Conservation (phyloP, 2,329 filamentous ascomycete genomes). For the Alternaria arborescens region DNA sequence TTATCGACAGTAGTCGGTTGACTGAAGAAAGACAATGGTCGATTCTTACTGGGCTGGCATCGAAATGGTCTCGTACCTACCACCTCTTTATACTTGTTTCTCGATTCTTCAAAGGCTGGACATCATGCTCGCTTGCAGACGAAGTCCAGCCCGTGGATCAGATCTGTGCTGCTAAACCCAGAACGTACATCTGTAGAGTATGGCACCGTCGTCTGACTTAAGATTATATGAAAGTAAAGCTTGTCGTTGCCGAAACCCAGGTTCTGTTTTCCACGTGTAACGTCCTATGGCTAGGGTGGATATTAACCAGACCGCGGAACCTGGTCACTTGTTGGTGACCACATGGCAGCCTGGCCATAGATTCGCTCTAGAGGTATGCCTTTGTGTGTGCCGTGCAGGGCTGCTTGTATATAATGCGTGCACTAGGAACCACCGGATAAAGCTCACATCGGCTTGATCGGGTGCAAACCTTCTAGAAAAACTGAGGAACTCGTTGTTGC, state of each 20-base stretch:
- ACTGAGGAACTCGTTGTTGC: not conserved
- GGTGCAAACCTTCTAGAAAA: not conserved
- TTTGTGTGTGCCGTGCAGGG: not conserved
- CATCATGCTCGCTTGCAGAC: slow-evolving; percentile 1
- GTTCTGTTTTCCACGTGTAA: slow-evolving; percentile 6
- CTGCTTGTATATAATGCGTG: slow-evolving; percentile 8
- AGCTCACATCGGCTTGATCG: not conserved
- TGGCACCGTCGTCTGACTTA: slow-evolving; percentile 15
- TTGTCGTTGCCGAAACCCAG: slow-evolving; percentile 15
- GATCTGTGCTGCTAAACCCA: not conserved
- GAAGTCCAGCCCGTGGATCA: not conserved
- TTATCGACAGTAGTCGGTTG: not conserved
- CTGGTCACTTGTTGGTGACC: slow-evolving; percentile 5
- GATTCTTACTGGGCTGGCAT: not conserved
- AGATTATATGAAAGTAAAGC: slow-evolving; percentile 17
- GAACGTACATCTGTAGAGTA: not conserved
- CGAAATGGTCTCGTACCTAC: not conserved
- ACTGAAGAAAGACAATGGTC: not conserved
- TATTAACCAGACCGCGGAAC: slow-evolving; percentile 9
- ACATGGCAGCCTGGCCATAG: not conserved
- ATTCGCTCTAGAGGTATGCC: not conserved
- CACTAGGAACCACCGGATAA: slow-evolving; percentile 16
- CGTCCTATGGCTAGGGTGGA: slow-evolving; percentile 10
- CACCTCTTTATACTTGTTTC: slow-evolving; percentile 8
- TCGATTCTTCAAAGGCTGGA: not conserved